Conservation (phyloP, 2,329 filamentous ascomycete genomes). For the Fusarium coffeatum region DNA sequence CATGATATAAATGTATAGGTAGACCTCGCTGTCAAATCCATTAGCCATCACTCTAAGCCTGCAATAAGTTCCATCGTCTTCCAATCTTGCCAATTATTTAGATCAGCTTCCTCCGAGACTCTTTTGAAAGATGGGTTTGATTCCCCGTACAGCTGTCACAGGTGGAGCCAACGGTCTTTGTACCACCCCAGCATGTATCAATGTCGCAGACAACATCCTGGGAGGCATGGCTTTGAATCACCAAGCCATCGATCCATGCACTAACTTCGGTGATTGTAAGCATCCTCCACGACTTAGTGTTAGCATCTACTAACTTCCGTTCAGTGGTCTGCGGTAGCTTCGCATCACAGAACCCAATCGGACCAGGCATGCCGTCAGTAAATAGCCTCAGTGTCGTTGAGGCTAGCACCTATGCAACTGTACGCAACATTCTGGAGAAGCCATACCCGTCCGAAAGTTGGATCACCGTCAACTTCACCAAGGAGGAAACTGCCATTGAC, state of each 20-base stretch:
- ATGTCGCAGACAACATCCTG: not conserved
- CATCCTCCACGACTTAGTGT: too few species aligned
- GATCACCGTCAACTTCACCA: constrained; percentile 25
- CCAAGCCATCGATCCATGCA: constrained; percentile 72
- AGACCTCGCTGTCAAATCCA: accelerated
- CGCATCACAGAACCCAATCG: constrained; percentile 71
- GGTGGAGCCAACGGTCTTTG: not conserved
- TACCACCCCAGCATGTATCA: not conserved
- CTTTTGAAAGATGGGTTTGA: not conserved
- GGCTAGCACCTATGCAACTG: not conserved
- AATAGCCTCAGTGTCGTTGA: not conserved
- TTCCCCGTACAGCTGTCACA: accelerated
- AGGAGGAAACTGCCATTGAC: constrained; percentile 58
- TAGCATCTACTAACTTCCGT: not conserved
- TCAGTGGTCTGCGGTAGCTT: constrained; percentile 71
- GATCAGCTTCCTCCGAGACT: accelerated
- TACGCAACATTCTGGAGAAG: constrained; percentile 50
- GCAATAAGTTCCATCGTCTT: not conserved
- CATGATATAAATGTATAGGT: not conserved
- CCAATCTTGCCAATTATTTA: accelerated
- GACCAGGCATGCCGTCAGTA: constrained; percentile 64
- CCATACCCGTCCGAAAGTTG: constrained; percentile 68
- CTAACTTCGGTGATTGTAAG: constrained; percentile 70
- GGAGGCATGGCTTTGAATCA: constrained; percentile 56
- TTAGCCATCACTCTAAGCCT: accelerated